A percentile compares a stretch with the other conserved stretches of the same genome.
Conservation (phyloP, 257 asterid species). For the Solanum virginianum region DNA sequence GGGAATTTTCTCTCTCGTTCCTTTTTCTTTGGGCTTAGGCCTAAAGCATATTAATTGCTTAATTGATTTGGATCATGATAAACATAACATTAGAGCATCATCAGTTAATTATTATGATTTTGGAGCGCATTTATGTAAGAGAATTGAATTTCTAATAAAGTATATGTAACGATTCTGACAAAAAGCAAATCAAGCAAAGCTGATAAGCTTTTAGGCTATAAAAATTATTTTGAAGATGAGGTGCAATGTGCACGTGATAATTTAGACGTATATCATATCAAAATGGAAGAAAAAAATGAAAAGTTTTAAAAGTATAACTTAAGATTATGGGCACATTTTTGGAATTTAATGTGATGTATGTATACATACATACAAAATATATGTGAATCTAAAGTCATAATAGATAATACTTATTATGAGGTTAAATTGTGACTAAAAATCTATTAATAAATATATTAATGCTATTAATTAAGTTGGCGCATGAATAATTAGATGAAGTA, state of each 20-base stretch:
- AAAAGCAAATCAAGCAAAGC: neutral
- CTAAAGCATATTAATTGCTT: neutral
- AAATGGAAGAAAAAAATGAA: neutral
- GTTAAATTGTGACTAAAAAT: neutral
- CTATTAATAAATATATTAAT: no score
- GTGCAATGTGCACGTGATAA: neutral
- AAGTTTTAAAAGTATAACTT: neutral
- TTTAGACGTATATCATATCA: neutral
- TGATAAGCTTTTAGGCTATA: fast-evolving
- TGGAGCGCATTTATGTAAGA: neutral
- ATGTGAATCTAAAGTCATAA: neutral
- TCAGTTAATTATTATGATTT: neutral
- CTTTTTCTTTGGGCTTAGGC: neutral
- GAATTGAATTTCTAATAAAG: neutral
- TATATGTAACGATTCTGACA: neutral
- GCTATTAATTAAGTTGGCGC: neutral
- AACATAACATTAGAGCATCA: neutral
- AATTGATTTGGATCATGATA: neutral
- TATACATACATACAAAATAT: no score
- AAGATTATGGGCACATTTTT: neutral
- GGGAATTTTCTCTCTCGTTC: neutral
- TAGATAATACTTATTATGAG: neutral
- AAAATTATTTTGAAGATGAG: neutral
- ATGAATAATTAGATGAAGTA: neutral
- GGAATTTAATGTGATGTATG: no score